Evolutionary conservation across 2,329 filamentous ascomycete genomes (phyloP), one percentile per base, ranked within the genome.

Genomic region (Pseudogymnoascus sp.): DNA sequence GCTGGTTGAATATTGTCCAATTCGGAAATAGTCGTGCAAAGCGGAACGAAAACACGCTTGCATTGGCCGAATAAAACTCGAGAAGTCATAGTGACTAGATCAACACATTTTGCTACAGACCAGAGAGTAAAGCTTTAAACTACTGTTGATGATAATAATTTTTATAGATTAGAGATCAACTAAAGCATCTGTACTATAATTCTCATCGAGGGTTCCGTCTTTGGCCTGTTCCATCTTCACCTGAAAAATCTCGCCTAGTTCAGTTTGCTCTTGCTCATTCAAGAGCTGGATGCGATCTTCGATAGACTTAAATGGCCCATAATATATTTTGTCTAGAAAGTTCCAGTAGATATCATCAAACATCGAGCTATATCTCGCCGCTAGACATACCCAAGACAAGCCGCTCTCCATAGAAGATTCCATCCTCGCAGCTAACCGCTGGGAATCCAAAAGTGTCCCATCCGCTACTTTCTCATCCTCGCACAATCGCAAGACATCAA

Each of bases 281-380:
- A 40, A 40, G 13, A 40, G 37, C 37, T 17, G 37, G 6, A 19
- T 19, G 7, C 37, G 37, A 17, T 19, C 37, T 17, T 40, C 5
- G 7, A 40, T 40, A 40, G 37, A 40, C 37, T 7, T 17, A 13
- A 40, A 40, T 1, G 37, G n/a, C 37, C 37, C 37, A 9, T 40
- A 40, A 17, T 40, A 40, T 40, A 40, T 17, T 40, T 40, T 5
- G 37, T 40, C 37, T 15, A 19, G 37, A 40, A 40, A 40, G 7
- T 38, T 19, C 67, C 64, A 67, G 38, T 64, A 69, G 37, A 69
- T 59, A 11, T 44, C 38, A 50, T 69, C 67, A 26, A 68, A 62
- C 21, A 66, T 65, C 29, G 64, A 67, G 59, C 66, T 68, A n/a
- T n/a, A n/a, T n/a, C n/a, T n/a, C n/a, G n/a, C n/a, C n/a, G n/a